These are phyloP conservation scores for Ministeria vibrans DNA, from an alignment of 78 protist species.

Conservation along the genomic window DNA sequence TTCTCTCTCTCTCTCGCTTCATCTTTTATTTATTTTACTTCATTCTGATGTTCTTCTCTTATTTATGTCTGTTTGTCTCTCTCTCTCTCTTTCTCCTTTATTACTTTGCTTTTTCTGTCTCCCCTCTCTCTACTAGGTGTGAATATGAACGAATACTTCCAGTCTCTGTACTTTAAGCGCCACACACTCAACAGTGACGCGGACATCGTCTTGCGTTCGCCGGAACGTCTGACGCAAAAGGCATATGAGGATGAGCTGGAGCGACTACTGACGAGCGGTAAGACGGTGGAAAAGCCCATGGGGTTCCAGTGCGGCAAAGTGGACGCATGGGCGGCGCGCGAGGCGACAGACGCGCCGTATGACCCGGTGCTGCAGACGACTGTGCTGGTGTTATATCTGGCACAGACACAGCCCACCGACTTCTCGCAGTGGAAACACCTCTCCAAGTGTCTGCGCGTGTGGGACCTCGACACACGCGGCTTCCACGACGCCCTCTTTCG, in stretches of 20 bases:
- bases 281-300: not conserved
- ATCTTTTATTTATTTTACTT: too few species aligned
- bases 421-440: not conserved
- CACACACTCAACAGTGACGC: conserved; percentile 27
- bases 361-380: not conserved
- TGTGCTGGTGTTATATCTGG: not conserved
- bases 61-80: too few species aligned
- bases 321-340: not conserved
- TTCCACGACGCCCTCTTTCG: not conserved
- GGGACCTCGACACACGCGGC: conserved; percentile 22
- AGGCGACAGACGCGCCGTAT: not conserved
- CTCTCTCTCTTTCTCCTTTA: too few species aligned
- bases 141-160: conserved; percentile 43
- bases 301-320: not conserved
- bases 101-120: too few species aligned
- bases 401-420: not conserved
- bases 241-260: not conserved
- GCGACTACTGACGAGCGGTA: not conserved
- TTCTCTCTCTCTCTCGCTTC: too few species aligned
- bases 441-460: not conserved
- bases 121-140: too few species aligned
- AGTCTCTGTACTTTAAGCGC: conserved; percentile 18
- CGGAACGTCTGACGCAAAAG: not conserved
- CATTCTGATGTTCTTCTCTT: too few species aligned
- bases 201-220: not conserved